Percentiles rank a stretch among this genome's conserved stretches.
Conservation (phyloP, 345 rosid species). For the Eutrema heterophyllum region DNA sequence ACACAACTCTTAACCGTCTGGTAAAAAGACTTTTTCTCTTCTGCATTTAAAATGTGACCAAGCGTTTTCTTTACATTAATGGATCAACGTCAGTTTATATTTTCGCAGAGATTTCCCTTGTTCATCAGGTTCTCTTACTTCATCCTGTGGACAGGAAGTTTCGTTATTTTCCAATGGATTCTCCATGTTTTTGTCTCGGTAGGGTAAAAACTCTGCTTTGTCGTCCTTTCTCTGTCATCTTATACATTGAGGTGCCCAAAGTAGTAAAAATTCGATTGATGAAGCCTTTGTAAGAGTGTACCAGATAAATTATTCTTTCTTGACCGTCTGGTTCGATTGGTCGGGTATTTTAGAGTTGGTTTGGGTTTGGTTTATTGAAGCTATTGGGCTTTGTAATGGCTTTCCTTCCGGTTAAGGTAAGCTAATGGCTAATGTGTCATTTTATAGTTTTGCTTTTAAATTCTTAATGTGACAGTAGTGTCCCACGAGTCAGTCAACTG, state of each 20-base stretch:
- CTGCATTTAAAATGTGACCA: background rate
- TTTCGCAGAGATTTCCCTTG: slow-evolving; percentile 57
- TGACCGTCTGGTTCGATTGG: background rate
- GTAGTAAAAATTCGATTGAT: background rate
- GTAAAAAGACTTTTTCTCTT: slow-evolving; percentile 23
- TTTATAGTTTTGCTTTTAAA: no score
- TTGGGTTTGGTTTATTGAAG: background rate
- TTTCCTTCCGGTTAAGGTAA: background rate
- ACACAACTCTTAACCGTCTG: slow-evolving; percentile 55
- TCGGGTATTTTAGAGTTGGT: background rate
- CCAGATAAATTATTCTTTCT: background rate
- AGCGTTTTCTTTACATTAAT: background rate
- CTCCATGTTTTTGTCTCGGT: slow-evolving; percentile 44
- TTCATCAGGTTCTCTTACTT: slow-evolving; percentile 66
- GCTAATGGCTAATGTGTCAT: background rate
- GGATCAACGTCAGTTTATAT: background rate
- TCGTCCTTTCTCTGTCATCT: background rate
- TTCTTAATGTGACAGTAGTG: background rate
- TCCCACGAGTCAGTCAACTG: background rate
- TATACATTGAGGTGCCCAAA: slow-evolving; percentile 1
- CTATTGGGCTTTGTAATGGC: background rate
- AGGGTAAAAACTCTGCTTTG: slow-evolving; percentile 30
- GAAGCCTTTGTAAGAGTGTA: background rate
- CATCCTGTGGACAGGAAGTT: slow-evolving; percentile 52
- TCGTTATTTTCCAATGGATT: slow-evolving; percentile 59